phyloP scores from a whole-genome alignment of 2,329 filamentous ascomycete genomes.

The Dactylellina parvicollis region DNA sequence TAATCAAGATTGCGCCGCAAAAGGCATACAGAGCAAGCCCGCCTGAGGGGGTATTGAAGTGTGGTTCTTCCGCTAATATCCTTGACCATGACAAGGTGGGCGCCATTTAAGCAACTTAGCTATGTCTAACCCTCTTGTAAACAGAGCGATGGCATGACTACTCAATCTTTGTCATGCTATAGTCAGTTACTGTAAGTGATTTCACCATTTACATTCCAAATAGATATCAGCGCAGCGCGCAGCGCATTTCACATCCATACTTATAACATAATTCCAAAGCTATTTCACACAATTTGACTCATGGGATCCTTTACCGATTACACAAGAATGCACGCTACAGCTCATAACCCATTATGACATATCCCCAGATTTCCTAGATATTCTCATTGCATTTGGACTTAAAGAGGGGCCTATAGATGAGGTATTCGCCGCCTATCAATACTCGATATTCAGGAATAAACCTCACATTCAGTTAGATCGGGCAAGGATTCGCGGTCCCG shows the following conservation, averaged over 20 bases:
- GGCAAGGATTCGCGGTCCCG: too few relatives aligned
- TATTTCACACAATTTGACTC: background rate
- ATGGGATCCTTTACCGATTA: background rate
- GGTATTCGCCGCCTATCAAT: background rate
- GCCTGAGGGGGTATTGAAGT: too few relatives aligned
- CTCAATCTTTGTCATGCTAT: too few relatives aligned
- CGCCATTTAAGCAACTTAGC: too few relatives aligned
- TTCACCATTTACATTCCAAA: too few relatives aligned
- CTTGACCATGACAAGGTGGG: too few relatives aligned
- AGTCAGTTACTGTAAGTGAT: slow-evolving; percentile 2
- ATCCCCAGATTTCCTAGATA: slow-evolving; percentile 5
- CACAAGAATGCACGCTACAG: background rate
- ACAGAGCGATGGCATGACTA: too few relatives aligned
- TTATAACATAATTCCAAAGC: background rate
- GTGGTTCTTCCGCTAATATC: too few relatives aligned
- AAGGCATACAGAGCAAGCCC: too few relatives aligned
- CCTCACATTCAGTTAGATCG: too few relatives aligned
- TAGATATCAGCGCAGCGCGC: background rate
- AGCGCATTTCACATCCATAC: background rate
- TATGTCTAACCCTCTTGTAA: too few relatives aligned
- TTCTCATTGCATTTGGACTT: background rate
- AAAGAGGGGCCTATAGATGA: background rate
- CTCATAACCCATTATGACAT: background rate
- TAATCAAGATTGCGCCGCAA: too few relatives aligned
- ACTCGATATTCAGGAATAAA: background rate